phyloP scores from a whole-genome alignment of 306 rosid species.

The Medicago ruthenica region DNA sequence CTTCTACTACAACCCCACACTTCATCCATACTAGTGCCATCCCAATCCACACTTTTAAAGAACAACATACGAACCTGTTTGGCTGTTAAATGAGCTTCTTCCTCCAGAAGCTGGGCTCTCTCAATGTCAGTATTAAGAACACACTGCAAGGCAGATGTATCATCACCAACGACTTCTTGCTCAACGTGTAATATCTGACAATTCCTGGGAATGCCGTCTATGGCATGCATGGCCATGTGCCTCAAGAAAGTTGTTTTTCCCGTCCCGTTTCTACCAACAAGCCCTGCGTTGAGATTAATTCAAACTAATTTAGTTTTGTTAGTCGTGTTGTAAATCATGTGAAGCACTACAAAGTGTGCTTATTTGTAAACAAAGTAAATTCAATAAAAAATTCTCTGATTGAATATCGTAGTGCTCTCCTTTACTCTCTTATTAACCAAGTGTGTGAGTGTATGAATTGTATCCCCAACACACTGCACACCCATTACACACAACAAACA shows the following conservation, averaged over 20 bases:
- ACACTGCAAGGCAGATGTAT: conserved; percentile 89
- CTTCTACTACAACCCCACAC: neutral
- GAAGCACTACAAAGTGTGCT: neutral
- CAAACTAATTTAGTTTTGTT: conserved; percentile 9
- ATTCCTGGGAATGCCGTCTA: conserved; percentile 89
- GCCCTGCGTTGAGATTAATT: conserved; percentile 50
- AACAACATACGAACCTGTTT: conserved; percentile 81
- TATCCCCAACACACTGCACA: neutral
- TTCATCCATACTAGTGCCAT: neutral
- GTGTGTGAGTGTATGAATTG: neutral
- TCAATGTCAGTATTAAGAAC: conserved; percentile 91
- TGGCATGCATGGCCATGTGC: conserved; percentile 98
- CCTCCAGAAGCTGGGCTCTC: conserved; percentile 79
- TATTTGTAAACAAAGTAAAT: neutral
- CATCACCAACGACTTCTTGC: conserved; percentile 93
- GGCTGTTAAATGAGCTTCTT: conserved; percentile 75
- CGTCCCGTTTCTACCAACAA: conserved; percentile 96
- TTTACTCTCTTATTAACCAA: neutral
- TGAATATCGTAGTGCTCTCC: neutral
- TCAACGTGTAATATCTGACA: conserved; percentile 98
- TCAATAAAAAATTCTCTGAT: neutral
- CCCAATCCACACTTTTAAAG: conserved; percentile 2
- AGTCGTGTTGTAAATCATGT: neutral
- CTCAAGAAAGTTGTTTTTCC: conserved; percentile 98
- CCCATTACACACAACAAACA: neutral